Conservation (phyloP, 345 rosid genomes). For the Camelina sativa region DNA sequence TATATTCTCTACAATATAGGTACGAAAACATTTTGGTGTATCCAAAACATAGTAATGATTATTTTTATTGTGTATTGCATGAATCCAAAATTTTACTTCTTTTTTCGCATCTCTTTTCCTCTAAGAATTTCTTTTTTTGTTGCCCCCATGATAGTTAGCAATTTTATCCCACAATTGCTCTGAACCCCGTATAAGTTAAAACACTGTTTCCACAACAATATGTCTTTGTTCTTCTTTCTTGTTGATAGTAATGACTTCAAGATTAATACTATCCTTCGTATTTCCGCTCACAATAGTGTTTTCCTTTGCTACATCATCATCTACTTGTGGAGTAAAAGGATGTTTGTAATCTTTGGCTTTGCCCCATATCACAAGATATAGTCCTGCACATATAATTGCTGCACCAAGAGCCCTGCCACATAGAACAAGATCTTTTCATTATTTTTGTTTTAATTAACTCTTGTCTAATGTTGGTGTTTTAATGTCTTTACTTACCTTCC, state of each 20-base stretch:
- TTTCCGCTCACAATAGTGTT: slow-evolving; percentile 12
- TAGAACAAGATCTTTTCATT: neutral
- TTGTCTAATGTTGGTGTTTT: neutral
- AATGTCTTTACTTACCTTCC: slow-evolving; percentile 57
- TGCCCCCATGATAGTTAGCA: too few relatives aligned
- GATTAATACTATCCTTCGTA: slow-evolving; percentile 13
- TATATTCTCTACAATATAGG: too few relatives aligned
- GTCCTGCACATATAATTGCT: slow-evolving; percentile 65
- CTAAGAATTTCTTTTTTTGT: too few relatives aligned
- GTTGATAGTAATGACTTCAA: too few relatives aligned
- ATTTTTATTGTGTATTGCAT: too few relatives aligned
- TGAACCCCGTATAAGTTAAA: neutral
- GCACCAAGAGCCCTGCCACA: slow-evolving; percentile 79
- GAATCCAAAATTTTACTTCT: too few relatives aligned
- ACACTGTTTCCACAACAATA: neutral
- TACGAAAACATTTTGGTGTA: too few relatives aligned
- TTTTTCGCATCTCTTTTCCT: too few relatives aligned
- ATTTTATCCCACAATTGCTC: slow-evolving; percentile 11
- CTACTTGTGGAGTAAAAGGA: slow-evolving; percentile 13
- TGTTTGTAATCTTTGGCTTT: slow-evolving; percentile 61
- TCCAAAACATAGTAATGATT: too few relatives aligned
- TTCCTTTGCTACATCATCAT: slow-evolving; percentile 39
- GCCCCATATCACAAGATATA: slow-evolving; percentile 83
- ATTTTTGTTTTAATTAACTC: neutral
- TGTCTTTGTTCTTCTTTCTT: slow-evolving; percentile 22